phyloP scores from a whole-genome alignment of 1,284 basidiomycete species.

The Salmacisia buchloeana region DNA sequence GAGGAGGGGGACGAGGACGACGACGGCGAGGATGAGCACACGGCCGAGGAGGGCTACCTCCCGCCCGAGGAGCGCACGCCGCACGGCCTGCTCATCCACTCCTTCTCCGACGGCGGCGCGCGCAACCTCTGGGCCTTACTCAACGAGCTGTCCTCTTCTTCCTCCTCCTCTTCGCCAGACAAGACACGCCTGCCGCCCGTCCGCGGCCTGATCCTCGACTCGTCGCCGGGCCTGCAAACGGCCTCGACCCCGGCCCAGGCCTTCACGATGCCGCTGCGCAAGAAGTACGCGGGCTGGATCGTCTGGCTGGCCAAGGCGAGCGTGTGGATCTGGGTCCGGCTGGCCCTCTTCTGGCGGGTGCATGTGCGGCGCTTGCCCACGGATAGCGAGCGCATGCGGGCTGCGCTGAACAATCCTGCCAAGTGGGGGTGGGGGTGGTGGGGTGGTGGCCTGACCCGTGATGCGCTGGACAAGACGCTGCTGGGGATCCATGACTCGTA shows the following conservation, averaged over 20 bases:
- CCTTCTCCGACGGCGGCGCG: constrained; percentile 36
- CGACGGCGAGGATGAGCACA: constrained; percentile 9
- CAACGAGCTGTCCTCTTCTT: constrained; percentile 15
- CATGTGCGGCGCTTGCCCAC: constrained; percentile 18
- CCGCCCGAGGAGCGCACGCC: constrained; percentile 1
- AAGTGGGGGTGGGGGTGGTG: constrained; percentile 30
- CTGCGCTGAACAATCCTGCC: constrained; percentile 22
- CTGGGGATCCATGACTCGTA: too few species aligned
- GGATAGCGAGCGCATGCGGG: constrained; percentile 27
- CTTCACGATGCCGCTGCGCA: constrained; percentile 33
- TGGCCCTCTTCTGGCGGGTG: constrained; percentile 21
- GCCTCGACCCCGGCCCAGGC: constrained; percentile 25
- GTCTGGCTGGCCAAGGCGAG: constrained; percentile 18
- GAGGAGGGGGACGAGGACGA: constrained; percentile 1
- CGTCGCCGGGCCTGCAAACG: constrained; percentile 30
- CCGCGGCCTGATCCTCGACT: constrained; percentile 32
- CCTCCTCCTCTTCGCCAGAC: constrained; percentile 17
- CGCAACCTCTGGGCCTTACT: constrained; percentile 19
- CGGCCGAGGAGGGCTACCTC: neutral
- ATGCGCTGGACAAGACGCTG: too few species aligned
- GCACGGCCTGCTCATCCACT: constrained; percentile 17
- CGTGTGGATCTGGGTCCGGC: constrained; percentile 18
- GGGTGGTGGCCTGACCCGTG: neutral
- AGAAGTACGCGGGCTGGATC: constrained; percentile 13
- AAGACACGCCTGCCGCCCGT: neutral